These are phyloP conservation scores for Lophiostoma macrostomum DNA, from an alignment of 495 filamentous ascomycete species.

Conservation along the genomic window DNA sequence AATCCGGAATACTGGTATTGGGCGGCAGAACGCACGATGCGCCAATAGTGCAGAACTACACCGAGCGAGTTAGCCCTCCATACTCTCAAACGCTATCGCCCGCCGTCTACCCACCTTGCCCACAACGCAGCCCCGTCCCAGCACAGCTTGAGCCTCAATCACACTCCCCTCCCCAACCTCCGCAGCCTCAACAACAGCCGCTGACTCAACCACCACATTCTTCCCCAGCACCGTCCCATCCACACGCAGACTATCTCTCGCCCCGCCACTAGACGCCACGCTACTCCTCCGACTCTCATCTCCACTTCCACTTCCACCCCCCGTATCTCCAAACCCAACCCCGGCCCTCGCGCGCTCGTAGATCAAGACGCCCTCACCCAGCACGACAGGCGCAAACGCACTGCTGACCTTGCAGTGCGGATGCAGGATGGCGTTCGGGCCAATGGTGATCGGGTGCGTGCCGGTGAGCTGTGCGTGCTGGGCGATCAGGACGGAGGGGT, in stretches of 20 bases:
- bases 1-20: constrained; percentile 58
- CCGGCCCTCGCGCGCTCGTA: constrained; percentile 56
- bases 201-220: constrained; percentile 60
- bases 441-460: constrained; percentile 66
- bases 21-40: constrained; percentile 51
- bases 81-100: background rate
- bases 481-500: constrained; percentile 67
- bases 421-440: constrained; percentile 73
- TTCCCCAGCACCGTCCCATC: constrained; percentile 53
- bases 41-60: constrained; percentile 53
- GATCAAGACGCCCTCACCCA: constrained; percentile 73
- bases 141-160: constrained; percentile 58
- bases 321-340: constrained; percentile 36
- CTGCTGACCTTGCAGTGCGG: constrained; percentile 72
- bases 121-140: constrained; percentile 61
- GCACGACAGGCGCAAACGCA: constrained; percentile 62
- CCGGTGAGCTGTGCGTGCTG: constrained; percentile 73
- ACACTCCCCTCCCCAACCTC: constrained; percentile 60
- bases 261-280: constrained; percentile 35
- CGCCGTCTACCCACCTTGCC: constrained; percentile 54
- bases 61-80: constrained; percentile 2
- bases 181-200: constrained; percentile 59
- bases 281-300: constrained; percentile 12
- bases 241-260: constrained; percentile 13
- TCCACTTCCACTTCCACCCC: constrained; percentile 34